phyloP scores from a whole-genome alignment of 2,329 filamentous ascomycete genomes.

The Cladosporium sphaerospermum region DNA sequence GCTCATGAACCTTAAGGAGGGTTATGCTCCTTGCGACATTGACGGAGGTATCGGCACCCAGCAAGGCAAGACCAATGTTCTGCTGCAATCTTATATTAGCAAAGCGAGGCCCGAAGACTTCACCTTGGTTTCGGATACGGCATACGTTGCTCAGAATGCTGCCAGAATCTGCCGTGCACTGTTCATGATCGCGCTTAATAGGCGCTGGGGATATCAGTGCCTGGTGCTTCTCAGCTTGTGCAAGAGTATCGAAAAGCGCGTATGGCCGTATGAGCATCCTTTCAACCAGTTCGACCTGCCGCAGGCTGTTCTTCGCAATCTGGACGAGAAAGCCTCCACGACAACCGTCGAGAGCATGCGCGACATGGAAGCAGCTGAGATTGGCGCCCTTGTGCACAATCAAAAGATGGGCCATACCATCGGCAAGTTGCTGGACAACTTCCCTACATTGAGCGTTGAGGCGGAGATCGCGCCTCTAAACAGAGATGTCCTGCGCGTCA shows the following conservation, averaged over 20 bases:
- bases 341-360: conserved; percentile 74
- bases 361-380: conserved; percentile 89
- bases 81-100: conserved; percentile 91
- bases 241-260: conserved; percentile 93
- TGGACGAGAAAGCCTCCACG: conserved; percentile 71
- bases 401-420: conserved; percentile 78
- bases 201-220: conserved; percentile 93
- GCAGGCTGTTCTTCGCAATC: conserved; percentile 70
- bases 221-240: conserved; percentile 83
- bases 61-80: conserved; percentile 90
- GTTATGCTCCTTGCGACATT: conserved; percentile 70
- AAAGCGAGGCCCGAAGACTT: conserved; percentile 85
- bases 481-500: conserved; percentile 86
- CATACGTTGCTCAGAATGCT: conserved; percentile 93
- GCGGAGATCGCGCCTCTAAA: conserved; percentile 94
- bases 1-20: conserved; percentile 64
- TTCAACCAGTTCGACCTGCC: conserved; percentile 92
- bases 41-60: conserved; percentile 60
- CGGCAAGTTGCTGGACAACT: conserved; percentile 75
- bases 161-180: conserved; percentile 88
- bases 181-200: conserved; percentile 95
- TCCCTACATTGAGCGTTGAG: conserved; percentile 85
- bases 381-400: conserved; percentile 87
- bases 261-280: conserved; percentile 93
- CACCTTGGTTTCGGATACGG: conserved; percentile 81